Conservation (phyloP, 1,139 yeast genomes). For the Suhomyces ambrosiae region DNA sequence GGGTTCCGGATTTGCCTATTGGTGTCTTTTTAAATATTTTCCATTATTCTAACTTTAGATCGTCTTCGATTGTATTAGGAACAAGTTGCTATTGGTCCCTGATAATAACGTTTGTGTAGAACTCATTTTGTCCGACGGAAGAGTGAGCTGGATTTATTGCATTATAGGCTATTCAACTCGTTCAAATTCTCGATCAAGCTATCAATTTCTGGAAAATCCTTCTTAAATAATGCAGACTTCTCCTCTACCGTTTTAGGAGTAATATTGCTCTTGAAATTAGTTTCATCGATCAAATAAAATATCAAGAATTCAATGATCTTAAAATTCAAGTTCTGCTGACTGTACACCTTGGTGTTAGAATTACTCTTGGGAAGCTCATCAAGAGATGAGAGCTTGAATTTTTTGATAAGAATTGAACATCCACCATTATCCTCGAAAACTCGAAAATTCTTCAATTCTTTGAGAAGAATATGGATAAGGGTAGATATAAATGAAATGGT, state of each 20-base stretch:
- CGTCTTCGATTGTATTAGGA: no score
- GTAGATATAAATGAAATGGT: conserved; percentile 55
- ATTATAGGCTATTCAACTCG: conserved; percentile 28
- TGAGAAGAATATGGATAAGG: conserved; percentile 60
- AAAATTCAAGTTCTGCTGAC: conserved; percentile 51
- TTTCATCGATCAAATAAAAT: conserved; percentile 73
- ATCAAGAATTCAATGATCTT: conserved; percentile 72
- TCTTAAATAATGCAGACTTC: conserved; percentile 56
- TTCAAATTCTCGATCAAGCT: conserved; percentile 41
- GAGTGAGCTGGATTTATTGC: no score
- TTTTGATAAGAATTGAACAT: conserved; percentile 52
- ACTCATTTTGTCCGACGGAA: no score
- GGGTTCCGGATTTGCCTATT: no score
- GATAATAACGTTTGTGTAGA: no score
- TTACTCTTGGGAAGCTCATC: conserved; percentile 13
- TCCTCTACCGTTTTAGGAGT: conserved; percentile 45
- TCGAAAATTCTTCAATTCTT: conserved; percentile 58
- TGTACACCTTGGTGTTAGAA: conserved; percentile 3
- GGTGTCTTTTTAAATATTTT: no score
- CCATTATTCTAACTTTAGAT: no score
- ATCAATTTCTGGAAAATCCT: conserved; percentile 46
- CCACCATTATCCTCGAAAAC: conserved; percentile 64
- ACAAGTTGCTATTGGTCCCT: no score
- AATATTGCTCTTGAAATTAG: conserved; percentile 25
- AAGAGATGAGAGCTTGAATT: conserved; percentile 27